phyloP scores from a whole-genome alignment of 441 rosid genomes.

The Gossypium gossypioides region DNA sequence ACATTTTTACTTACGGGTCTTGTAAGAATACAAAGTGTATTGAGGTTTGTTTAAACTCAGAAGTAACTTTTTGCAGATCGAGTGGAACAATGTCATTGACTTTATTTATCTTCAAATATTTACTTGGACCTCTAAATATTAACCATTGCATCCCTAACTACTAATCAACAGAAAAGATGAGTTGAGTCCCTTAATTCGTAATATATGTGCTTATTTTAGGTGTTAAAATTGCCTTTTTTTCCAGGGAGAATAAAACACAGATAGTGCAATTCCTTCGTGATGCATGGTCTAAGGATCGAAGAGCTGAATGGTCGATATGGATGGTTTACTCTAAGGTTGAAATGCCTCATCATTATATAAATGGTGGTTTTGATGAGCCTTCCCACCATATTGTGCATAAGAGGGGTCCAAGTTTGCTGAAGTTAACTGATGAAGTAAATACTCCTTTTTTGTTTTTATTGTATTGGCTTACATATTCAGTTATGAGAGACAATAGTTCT shows the following conservation, averaged over 20 bases:
- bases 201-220: background rate
- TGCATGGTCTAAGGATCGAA: slow-evolving; percentile 69
- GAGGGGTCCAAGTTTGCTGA: slow-evolving; percentile 55
- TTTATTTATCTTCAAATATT: background rate
- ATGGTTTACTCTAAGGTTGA: slow-evolving; percentile 85
- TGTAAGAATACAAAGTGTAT: background rate
- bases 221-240: slow-evolving; percentile 20
- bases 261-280: slow-evolving; percentile 57
- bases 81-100: background rate
- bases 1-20: background rate
- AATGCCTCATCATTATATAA: slow-evolving; percentile 80
- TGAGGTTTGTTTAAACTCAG: slow-evolving; percentile 1
- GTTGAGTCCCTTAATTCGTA: background rate
- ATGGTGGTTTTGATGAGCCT: slow-evolving; percentile 53
- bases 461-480: slow-evolving; percentile 4
- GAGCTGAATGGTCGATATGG: slow-evolving; percentile 99
- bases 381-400: slow-evolving; percentile 40
- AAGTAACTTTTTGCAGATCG: background rate
- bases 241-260: slow-evolving; percentile 54
- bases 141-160: background rate
- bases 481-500: background rate
- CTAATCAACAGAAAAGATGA: background rate
- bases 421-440: slow-evolving; percentile 57
- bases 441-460: slow-evolving; percentile 7
- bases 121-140: background rate